These are phyloP conservation scores for Naganishia randhawae DNA, from an alignment of 768 basidiomycete genomes.

Conservation along the genomic window DNA sequence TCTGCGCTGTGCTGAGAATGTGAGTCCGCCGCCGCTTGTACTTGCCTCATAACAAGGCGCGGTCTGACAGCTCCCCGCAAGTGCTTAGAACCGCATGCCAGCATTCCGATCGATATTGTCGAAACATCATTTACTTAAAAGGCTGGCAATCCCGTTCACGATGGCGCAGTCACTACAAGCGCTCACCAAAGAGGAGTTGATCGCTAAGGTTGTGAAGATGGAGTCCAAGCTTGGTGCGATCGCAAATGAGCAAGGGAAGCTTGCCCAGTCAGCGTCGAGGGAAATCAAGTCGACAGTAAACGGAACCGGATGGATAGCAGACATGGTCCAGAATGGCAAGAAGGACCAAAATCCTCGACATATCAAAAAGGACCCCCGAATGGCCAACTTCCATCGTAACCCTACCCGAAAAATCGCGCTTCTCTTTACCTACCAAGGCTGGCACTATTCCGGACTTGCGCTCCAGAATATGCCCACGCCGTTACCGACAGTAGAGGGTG, in stretches of 20 bases:
- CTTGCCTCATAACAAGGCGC: too few relatives aligned
- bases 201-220: conserved; percentile 6
- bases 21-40: too few relatives aligned
- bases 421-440: conserved; percentile 86
- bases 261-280: background rate
- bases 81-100: background rate
- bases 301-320: background rate
- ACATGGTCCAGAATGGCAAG: background rate
- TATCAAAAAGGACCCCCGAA: background rate
- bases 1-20: too few relatives aligned
- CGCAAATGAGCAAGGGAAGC: background rate
- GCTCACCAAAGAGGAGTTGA: conserved; percentile 12
- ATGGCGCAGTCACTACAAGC: conserved; percentile 7
- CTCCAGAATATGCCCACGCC: conserved; percentile 56
- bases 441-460: conserved; percentile 86
- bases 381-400: conserved; percentile 48
- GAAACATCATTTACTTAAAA: background rate
- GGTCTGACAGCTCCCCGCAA: background rate
- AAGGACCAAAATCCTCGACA: background rate
- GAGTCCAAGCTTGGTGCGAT: background rate
- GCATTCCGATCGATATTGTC: conserved; percentile 14
- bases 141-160: background rate
- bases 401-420: conserved; percentile 86
- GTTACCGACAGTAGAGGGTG: conserved; percentile 84
- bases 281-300: background rate